Percentiles rank a stretch among this genome's conserved stretches.
These are phyloP conservation scores for Bryum argenteum DNA, from an alignment of 225 moss, liverwort and hornwort species.

Conservation along the genomic window DNA sequence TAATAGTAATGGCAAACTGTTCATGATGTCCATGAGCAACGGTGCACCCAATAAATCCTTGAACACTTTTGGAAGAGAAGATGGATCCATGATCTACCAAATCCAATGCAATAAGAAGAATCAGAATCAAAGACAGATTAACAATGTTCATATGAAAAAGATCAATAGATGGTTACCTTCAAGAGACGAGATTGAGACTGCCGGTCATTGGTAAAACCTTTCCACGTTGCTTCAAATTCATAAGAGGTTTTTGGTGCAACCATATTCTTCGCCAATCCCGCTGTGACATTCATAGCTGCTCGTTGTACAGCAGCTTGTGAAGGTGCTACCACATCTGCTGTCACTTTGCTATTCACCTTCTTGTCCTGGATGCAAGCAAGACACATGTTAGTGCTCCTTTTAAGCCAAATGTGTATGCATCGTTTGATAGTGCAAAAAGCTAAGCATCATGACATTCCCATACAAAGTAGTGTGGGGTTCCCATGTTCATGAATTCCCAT, in stretches of 20 bases:
- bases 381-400: slow-evolving; percentile 16
- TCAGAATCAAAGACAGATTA: slow-evolving; percentile 1
- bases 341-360: slow-evolving; percentile 49
- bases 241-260: slow-evolving; percentile 83
- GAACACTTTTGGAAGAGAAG: slow-evolving; percentile 76
- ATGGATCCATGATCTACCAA: slow-evolving; percentile 76
- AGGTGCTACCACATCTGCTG: slow-evolving; percentile 51
- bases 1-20: slow-evolving; percentile 66
- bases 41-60: slow-evolving; percentile 81
- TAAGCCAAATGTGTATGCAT: slow-evolving; percentile 10
- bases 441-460: slow-evolving; percentile 11
- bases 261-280: slow-evolving; percentile 72
- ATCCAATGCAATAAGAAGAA: slow-evolving; percentile 17
- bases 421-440: slow-evolving; percentile 13
- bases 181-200: slow-evolving; percentile 70
- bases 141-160: slow-evolving; percentile 6
- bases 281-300: slow-evolving; percentile 70
- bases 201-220: slow-evolving; percentile 76
- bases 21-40: slow-evolving; percentile 82
- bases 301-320: slow-evolving; percentile 79
- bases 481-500: too few species aligned
- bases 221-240: slow-evolving; percentile 93
- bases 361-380: slow-evolving; percentile 47
- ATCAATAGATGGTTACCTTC: slow-evolving; percentile 49
- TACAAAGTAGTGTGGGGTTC: too few species aligned